Conservation (phyloP, 2,329 filamentous ascomycete species). For the Endoconidiophora polonica region DNA sequence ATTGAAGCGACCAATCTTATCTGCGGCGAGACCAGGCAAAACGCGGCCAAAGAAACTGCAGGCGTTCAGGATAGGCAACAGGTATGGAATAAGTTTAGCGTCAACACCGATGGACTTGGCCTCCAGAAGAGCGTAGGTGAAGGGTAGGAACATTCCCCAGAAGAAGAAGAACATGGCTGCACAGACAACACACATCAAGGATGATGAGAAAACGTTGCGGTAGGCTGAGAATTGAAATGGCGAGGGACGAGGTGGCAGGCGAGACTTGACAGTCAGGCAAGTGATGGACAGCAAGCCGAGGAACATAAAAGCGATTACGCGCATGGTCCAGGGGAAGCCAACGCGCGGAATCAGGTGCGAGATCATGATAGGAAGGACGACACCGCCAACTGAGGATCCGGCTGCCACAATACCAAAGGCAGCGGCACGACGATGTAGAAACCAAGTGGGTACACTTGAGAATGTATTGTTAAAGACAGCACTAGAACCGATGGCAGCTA, state of each 20-base stretch:
- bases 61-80: conserved; percentile 41
- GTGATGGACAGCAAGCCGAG: conserved; percentile 22
- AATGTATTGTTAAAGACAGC: conserved; percentile 27
- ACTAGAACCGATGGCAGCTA: conserved; percentile 25
- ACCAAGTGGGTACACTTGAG: conserved; percentile 33
- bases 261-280: conserved; percentile 23
- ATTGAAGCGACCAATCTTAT: conserved; percentile 30
- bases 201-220: conserved; percentile 28
- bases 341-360: conserved; percentile 32
- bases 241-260: conserved; percentile 28
- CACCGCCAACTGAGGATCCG: conserved; percentile 37
- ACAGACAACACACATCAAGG: conserved; percentile 27
- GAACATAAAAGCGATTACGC: conserved; percentile 30
- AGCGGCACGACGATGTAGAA: conserved; percentile 31
- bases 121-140: conserved; percentile 35
- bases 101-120: conserved; percentile 28
- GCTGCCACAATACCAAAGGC: conserved; percentile 37
- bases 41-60: conserved; percentile 36
- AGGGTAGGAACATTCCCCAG: conserved; percentile 36
- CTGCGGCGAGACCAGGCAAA: conserved; percentile 31
- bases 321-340: conserved; percentile 33
- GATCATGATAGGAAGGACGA: conserved; percentile 44
- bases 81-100: conserved; percentile 26
- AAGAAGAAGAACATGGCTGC: conserved; percentile 37
- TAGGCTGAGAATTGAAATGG: conserved; percentile 32